phyloP scores from a whole-genome alignment of 108 stramenopile species.

The Craspedostauros australis region DNA sequence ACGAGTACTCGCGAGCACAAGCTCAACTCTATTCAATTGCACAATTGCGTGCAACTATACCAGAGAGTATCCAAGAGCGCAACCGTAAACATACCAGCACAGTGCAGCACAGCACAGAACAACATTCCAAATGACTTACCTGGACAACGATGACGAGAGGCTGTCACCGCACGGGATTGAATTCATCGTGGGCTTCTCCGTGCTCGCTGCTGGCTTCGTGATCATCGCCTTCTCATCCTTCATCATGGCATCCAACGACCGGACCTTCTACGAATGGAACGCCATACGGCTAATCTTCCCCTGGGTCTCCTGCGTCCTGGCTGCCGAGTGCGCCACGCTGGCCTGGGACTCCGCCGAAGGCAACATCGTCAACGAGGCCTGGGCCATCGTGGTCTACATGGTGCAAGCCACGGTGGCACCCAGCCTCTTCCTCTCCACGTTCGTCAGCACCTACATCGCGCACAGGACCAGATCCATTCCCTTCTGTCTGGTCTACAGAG shows the following conservation, averaged over 20 bases:
- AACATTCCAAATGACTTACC: too few species aligned
- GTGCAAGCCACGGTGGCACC: slow-evolving; percentile 17
- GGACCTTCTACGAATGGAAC: slow-evolving; percentile 32
- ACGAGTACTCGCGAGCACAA: too few species aligned
- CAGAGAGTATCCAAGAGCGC: too few species aligned
- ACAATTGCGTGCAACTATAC: too few species aligned
- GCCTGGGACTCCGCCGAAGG: slow-evolving; percentile 2
- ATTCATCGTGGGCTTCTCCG: slow-evolving; percentile 8
- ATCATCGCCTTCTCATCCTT: slow-evolving; percentile 14
- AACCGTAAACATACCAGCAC: too few species aligned
- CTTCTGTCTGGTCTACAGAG: slow-evolving; percentile 26
- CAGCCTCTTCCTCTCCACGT: slow-evolving; percentile 21
- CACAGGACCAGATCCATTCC: slow-evolving; percentile 25
- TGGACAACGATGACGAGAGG: too few species aligned
- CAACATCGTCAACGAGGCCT: slow-evolving; percentile 6
- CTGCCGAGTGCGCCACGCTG: slow-evolving; percentile 14
- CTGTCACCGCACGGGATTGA: not conserved
- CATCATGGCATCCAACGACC: slow-evolving; percentile 6
- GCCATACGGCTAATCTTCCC: slow-evolving; percentile 29
- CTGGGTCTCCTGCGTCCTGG: slow-evolving; percentile 3
- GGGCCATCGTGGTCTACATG: slow-evolving; percentile 27
- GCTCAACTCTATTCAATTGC: too few species aligned
- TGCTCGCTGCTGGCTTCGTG: slow-evolving; percentile 12
- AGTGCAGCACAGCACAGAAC: too few species aligned
- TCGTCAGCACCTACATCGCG: slow-evolving; percentile 26